Conservation (phyloP, 768 basidiomycete genomes). For the Lentinula sp. region DNA sequence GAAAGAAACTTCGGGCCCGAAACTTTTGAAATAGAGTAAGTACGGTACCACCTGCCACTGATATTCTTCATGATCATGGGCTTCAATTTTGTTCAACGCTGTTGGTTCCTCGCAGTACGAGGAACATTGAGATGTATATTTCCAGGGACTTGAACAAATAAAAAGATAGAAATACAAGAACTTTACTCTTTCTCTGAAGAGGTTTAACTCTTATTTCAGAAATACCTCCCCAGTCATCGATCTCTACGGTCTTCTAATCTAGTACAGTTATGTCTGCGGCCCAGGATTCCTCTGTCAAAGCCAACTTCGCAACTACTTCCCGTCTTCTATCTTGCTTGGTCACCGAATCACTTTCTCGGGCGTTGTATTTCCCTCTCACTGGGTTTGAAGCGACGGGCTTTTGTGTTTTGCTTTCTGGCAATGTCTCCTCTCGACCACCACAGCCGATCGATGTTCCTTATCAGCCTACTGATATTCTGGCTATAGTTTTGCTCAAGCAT, state of each 20-base stretch:
- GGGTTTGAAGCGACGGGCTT: constrained; percentile 30
- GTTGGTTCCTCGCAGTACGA: neutral
- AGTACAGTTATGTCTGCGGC: neutral
- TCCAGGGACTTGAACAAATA: neutral
- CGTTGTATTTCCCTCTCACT: constrained; percentile 37
- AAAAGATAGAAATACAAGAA: neutral
- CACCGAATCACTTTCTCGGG: constrained; percentile 46
- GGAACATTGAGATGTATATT: neutral
- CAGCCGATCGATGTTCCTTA: constrained; percentile 16
- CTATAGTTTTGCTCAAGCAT: constrained; percentile 40
- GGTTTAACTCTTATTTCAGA: neutral
- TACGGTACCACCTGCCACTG: no score
- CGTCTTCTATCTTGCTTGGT: constrained; percentile 53
- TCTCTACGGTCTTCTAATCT: neutral
- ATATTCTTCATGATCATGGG: no score
- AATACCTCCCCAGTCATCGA: neutral
- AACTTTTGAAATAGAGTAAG: no score
- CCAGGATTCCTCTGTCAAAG: constrained; percentile 12
- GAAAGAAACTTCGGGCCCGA: no score
- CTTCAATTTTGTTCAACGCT: neutral
- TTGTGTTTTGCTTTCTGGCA: constrained; percentile 30
- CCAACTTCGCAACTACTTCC: constrained; percentile 40
- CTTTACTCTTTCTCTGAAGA: neutral
- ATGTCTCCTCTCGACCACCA: constrained; percentile 18
- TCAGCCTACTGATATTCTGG: constrained; percentile 31